Conservation (phyloP, 2,329 filamentous ascomycete genomes). For the Colletotrichum destructivum region DNA sequence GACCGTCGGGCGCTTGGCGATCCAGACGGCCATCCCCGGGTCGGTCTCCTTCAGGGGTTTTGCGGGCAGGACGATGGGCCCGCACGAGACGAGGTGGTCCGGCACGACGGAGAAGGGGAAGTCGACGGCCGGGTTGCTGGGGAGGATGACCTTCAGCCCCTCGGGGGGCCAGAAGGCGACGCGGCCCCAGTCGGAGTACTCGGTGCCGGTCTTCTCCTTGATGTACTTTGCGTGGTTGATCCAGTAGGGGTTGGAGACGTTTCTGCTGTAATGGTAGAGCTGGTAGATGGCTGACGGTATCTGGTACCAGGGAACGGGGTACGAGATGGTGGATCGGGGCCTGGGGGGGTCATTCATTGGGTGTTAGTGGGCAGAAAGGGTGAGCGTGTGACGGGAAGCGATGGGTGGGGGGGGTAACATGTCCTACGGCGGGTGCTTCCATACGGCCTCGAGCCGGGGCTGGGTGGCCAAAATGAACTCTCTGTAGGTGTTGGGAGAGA, state of each 20-base stretch:
- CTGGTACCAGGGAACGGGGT: constrained; percentile 61
- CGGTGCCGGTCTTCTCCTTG: constrained; percentile 6
- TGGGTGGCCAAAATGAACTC: constrained; percentile 27
- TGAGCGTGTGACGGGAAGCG: not conserved
- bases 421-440: constrained; percentile 36
- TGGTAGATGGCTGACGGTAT: constrained; percentile 14
- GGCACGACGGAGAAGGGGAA: constrained; percentile 22
- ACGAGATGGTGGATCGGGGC: constrained; percentile 56
- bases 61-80: constrained; percentile 61
- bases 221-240: constrained; percentile 9
- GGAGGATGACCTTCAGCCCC: constrained; percentile 2
- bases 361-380: no score
- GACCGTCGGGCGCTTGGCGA: constrained; percentile 58
- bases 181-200: constrained; percentile 11
- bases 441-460: constrained; percentile 10
- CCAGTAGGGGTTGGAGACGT: not conserved
- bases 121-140: constrained; percentile 15
- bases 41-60: constrained; percentile 57
- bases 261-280: constrained; percentile 3
- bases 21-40: constrained; percentile 59
- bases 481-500: constrained; percentile 36
- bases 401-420: not conserved
- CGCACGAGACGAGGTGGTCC: constrained; percentile 46
- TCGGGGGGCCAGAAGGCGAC: not conserved
- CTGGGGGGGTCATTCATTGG: not conserved